These are phyloP conservation scores for Camillea tinctor DNA, from an alignment of 2,329 filamentous ascomycete species.

Conservation along the genomic window DNA sequence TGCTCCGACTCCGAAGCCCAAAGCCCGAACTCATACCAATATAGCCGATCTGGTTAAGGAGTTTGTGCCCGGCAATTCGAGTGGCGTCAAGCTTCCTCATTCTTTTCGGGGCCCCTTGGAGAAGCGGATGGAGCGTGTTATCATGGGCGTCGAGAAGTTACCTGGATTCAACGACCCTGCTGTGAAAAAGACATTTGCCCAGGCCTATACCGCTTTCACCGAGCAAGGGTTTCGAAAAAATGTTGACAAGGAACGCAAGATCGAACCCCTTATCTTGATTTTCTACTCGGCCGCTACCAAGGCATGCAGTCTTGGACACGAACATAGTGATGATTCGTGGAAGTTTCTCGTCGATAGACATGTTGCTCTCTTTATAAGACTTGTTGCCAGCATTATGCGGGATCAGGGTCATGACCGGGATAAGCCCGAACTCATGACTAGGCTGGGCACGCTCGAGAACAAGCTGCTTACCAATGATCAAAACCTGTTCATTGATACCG, in stretches of 20 bases:
- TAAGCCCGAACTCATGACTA: slow-evolving; percentile 76
- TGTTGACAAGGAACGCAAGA: slow-evolving; percentile 89
- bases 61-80: slow-evolving; percentile 58
- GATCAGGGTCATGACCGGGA: slow-evolving; percentile 84
- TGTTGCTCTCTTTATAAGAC: slow-evolving; percentile 87
- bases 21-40: slow-evolving; percentile 63
- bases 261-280: slow-evolving; percentile 90
- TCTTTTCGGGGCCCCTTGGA: slow-evolving; percentile 52
- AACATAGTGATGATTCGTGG: slow-evolving; percentile 80
- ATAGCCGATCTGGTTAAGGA: slow-evolving; percentile 88
- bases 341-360: slow-evolving; percentile 91
- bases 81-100: slow-evolving; percentile 56
- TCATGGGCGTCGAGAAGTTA: slow-evolving; percentile 78
- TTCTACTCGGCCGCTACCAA: slow-evolving; percentile 96
- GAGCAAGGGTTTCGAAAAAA: slow-evolving; percentile 83
- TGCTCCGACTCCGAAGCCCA: slow-evolving; percentile 59
- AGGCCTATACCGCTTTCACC: slow-evolving; percentile 91
- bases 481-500: slow-evolving; percentile 68
- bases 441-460: slow-evolving; percentile 80
- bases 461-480: slow-evolving; percentile 94
- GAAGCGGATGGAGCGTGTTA: slow-evolving; percentile 76
- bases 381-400: slow-evolving; percentile 76
- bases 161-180: slow-evolving; percentile 88
- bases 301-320: slow-evolving; percentile 72
- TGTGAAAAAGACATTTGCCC: slow-evolving; percentile 91